Percentiles rank a stretch among this genome's conserved stretches.
Conservation (phyloP, 78 protist genomes). For the Dictyostelium brefeldianum region DNA sequence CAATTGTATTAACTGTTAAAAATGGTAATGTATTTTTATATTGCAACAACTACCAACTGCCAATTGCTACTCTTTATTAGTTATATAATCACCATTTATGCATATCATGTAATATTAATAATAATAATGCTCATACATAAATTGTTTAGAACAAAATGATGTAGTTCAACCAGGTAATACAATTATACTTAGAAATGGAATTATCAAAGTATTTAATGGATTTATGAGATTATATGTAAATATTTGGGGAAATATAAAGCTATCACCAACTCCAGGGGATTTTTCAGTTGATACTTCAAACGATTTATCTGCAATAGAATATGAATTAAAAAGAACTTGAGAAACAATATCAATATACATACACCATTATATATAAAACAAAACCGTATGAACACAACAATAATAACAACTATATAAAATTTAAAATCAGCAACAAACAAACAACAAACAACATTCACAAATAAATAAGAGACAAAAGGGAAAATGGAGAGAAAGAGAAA, state of each 20-base stretch:
- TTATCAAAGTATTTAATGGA: slow-evolving; percentile 80
- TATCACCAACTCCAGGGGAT: slow-evolving; percentile 56
- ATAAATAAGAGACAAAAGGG: too few species aligned
- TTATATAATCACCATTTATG: too few species aligned
- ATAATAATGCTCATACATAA: neutral
- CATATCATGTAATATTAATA: too few species aligned
- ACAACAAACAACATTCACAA: too few species aligned
- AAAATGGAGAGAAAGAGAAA: too few species aligned
- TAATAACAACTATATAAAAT: too few species aligned
- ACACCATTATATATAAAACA: neutral
- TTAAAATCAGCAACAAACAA: too few species aligned
- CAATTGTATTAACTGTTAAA: slow-evolving; percentile 71
- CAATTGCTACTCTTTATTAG: neutral
- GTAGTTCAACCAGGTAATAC: slow-evolving; percentile 87
- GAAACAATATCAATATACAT: neutral
- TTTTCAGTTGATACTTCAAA: slow-evolving; percentile 48
- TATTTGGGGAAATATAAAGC: slow-evolving; percentile 82
- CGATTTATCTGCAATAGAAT: slow-evolving; percentile 77
- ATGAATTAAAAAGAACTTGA: slow-evolving; percentile 54
- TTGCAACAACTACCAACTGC: too few species aligned
- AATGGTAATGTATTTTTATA: slow-evolving; percentile 43
- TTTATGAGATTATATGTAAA: slow-evolving; percentile 80
- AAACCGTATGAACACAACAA: neutral
- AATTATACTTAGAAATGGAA: slow-evolving; percentile 74
- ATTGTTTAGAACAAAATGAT: slow-evolving; percentile 77